phyloP scores from a whole-genome alignment of 202 grass and related monocot genomes.

The Elaeis oleifera region DNA sequence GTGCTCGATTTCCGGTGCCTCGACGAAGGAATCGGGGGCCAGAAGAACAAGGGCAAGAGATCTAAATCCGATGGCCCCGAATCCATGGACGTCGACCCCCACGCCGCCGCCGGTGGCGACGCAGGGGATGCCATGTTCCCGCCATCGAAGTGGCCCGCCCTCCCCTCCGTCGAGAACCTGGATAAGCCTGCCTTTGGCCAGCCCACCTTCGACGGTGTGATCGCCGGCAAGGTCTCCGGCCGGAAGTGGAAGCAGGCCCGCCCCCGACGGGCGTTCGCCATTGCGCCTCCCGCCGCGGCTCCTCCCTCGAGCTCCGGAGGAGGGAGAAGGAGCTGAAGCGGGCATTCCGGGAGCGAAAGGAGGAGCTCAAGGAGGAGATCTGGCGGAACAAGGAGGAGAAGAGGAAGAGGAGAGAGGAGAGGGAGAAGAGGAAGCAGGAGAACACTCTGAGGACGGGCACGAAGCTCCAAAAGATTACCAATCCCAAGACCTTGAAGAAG shows the following conservation, averaged over 20 bases:
- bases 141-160: conserved; percentile 47
- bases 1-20: conserved; percentile 87
- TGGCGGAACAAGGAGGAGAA: conserved; percentile 70
- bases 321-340: conserved; percentile 78
- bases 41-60: conserved; percentile 78
- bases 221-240: conserved; percentile 69
- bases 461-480: conserved; percentile 78
- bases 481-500: conserved; percentile 93
- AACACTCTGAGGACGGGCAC: conserved; percentile 74
- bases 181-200: conserved; percentile 73
- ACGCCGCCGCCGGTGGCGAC: neutral
- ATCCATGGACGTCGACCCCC: conserved; percentile 69
- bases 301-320: conserved; percentile 55
- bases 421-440: conserved; percentile 89
- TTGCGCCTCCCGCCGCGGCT: conserved; percentile 46
- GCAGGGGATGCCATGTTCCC: neutral
- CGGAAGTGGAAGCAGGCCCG: conserved; percentile 85
- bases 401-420: conserved; percentile 70
- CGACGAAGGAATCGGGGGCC: conserved; percentile 84
- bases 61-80: conserved; percentile 25
- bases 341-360: conserved; percentile 56
- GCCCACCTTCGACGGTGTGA: conserved; percentile 84
- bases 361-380: conserved; percentile 92
- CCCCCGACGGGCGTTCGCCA: conserved; percentile 52
- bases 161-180: conserved; percentile 51